phyloP scores from a whole-genome alignment of 2,329 filamentous ascomycete genomes.

The Diplodia sapinea region DNA sequence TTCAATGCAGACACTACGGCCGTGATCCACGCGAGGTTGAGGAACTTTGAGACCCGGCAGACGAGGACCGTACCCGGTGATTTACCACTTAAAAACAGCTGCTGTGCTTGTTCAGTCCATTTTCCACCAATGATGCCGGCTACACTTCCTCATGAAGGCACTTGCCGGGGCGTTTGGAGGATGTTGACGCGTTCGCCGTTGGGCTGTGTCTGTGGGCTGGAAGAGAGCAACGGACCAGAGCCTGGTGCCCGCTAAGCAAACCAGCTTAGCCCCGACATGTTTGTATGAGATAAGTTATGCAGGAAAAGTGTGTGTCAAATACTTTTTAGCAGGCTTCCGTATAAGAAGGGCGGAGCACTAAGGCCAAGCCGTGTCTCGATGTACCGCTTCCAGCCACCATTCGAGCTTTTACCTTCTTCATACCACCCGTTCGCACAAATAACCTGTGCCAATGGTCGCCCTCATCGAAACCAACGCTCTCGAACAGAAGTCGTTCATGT shows the following conservation, averaged over 20 bases:
- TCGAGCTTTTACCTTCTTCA: neutral
- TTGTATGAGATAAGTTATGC: constrained; percentile 28
- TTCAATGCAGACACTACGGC: constrained; percentile 27
- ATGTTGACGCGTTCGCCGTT: constrained; percentile 26
- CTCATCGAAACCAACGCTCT: constrained; percentile 19
- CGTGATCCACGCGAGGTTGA: constrained; percentile 26
- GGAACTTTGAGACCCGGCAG: constrained; percentile 7
- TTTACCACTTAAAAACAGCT: constrained; percentile 27
- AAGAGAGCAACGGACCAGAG: constrained; percentile 8
- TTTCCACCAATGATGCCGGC: constrained; percentile 24
- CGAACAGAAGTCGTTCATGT: constrained; percentile 21
- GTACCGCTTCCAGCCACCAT: neutral
- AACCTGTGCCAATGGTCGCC: constrained; percentile 19
- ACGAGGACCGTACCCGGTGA: constrained; percentile 2
- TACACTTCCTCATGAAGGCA: constrained; percentile 17
- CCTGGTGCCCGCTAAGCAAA: constrained; percentile 18
- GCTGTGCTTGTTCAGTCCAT: constrained; percentile 3
- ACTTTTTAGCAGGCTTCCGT: constrained; percentile 8
- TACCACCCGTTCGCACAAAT: constrained; percentile 2
- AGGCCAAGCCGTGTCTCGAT: constrained; percentile 23
- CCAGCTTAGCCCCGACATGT: constrained; percentile 19
- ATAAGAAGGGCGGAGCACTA: constrained; percentile 27
- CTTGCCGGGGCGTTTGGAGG: constrained; percentile 9
- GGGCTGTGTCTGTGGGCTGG: constrained; percentile 12
- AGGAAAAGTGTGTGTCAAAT: constrained; percentile 12